These are phyloP conservation scores for Castanea sativa DNA, from an alignment of 306 rosid genomes.

Conservation along the genomic window DNA sequence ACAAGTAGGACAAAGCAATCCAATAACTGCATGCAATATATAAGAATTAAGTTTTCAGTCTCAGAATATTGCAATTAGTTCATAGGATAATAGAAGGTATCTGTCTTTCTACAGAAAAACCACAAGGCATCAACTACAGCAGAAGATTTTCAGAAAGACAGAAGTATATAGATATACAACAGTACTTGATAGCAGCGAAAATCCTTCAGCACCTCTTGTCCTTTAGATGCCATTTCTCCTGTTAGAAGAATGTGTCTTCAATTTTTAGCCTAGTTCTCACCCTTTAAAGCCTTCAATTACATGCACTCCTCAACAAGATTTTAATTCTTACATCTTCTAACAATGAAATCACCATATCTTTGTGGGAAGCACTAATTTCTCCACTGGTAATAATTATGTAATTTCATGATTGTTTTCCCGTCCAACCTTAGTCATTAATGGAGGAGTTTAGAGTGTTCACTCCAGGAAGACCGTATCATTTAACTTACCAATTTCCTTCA, in stretches of 20 bases:
- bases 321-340: background rate
- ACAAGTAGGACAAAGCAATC: slow-evolving; percentile 19
- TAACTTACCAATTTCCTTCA: background rate
- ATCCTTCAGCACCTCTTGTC: background rate
- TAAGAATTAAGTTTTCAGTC: background rate
- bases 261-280: background rate
- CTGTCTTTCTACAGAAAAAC: slow-evolving; percentile 16
- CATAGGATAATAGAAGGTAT: slow-evolving; percentile 9
- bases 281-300: background rate
- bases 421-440: background rate
- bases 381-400: background rate
- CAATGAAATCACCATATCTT: background rate
- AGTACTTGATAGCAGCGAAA: background rate
- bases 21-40: slow-evolving; percentile 2
- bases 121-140: slow-evolving; percentile 18
- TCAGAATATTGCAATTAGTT: background rate
- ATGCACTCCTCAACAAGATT: background rate
- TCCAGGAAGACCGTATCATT: background rate
- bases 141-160: background rate
- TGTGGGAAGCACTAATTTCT: background rate
- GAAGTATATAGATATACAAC: slow-evolving; percentile 1
- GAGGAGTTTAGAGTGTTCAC: background rate
- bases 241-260: background rate
- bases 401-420: background rate
- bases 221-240: too few relatives aligned